Base-by-base conservation (phyloP, 2,329 filamentous ascomycete genomes). In the Cercospora janseana region DNA sequence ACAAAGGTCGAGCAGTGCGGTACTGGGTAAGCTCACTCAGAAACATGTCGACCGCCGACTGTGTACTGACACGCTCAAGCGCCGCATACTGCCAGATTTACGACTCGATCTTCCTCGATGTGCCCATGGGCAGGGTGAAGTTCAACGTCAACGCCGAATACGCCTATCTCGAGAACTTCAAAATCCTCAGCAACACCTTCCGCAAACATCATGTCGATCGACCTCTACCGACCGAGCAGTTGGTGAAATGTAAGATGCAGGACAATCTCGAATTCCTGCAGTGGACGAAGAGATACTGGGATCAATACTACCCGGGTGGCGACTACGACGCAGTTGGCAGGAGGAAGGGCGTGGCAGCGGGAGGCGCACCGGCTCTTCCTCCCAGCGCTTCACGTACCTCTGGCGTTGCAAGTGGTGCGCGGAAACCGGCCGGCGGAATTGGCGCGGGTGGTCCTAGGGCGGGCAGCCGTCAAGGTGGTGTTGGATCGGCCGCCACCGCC, bases 191-290 rank as follows among this genome's bases (percentile, higher is more conserved):
- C 75, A 92, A 90, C 70, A 79, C 81, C 59, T 97, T 97, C 68
- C 79, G 83, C 56, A 87, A 87, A 71, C 91, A 97, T 74, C 78
- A 83, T 58, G 80, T 98, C 75, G 91, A 97, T 64, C 90, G 90
- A 69, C 86, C 87, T 21, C 85, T 98, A 63, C 89, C 89, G 52
- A 89, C 97, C 69, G 83, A 95, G 71, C 78, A 80, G 51, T 83
- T 98, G 53, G 82, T 93, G 64, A 98, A 97, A 73, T 98, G 93
- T 79, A 96, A 95, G 79, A 98, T 98, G 92, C 93, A 98, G 79
- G 93, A 98, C 73, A 98, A 98, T 76, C 87, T 98, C 63, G 93
- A 97, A 69, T 98, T 98, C 71, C 79, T 98, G 54, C 93, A 98
- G 75, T 98, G 90, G 87, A 85, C 85, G 52, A 98, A 98, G 81